A percentile compares a stretch with the other conserved stretches of the same genome.
Conservation (phyloP, 2,329 filamentous ascomycete species). For the Fusarium pilosicola region DNA sequence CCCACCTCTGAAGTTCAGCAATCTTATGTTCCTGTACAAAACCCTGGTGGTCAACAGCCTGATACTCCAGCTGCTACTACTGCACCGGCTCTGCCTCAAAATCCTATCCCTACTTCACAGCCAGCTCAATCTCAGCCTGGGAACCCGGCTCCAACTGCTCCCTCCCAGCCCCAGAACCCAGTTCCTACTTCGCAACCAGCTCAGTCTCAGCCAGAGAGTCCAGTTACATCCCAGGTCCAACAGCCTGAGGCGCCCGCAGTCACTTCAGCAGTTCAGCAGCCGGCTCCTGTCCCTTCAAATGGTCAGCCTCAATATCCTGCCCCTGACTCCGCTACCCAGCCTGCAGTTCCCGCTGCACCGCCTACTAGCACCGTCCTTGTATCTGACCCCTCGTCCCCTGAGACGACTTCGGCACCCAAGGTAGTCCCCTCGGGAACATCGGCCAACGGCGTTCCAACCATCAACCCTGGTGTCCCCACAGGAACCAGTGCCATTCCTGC, state of each 20-base stretch:
- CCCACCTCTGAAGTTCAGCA: conserved; percentile 16
- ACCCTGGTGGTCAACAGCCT: conserved; percentile 11
- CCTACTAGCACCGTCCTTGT: conserved; percentile 12
- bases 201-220: conserved; percentile 1
- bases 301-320: not conserved
- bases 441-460: conserved; percentile 55
- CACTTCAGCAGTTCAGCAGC: conserved; percentile 17
- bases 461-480: conserved; percentile 48
- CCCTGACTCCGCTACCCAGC: conserved; percentile 11
- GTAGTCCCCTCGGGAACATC: conserved; percentile 41
- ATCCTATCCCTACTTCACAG: not conserved
- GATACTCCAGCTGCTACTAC: conserved; percentile 3
- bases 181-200: not conserved
- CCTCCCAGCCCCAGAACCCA: not conserved
- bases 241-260: not conserved
- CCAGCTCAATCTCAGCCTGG: conserved; percentile 1
- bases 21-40: conserved; percentile 14
- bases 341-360: not conserved
- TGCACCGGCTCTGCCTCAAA: conserved; percentile 1
- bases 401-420: conserved; percentile 12
- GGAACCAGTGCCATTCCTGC: conserved; percentile 55
- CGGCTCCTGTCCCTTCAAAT: conserved; percentile 11
- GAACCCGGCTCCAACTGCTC: not conserved
- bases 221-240: not conserved
- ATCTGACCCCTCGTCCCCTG: conserved; percentile 21